A percentile compares a stretch with the other conserved stretches of the same genome.
Evolutionary conservation across 2,329 filamentous ascomycete species (phyloP).

Genomic region (Clonostachys rhizophaga): DNA sequence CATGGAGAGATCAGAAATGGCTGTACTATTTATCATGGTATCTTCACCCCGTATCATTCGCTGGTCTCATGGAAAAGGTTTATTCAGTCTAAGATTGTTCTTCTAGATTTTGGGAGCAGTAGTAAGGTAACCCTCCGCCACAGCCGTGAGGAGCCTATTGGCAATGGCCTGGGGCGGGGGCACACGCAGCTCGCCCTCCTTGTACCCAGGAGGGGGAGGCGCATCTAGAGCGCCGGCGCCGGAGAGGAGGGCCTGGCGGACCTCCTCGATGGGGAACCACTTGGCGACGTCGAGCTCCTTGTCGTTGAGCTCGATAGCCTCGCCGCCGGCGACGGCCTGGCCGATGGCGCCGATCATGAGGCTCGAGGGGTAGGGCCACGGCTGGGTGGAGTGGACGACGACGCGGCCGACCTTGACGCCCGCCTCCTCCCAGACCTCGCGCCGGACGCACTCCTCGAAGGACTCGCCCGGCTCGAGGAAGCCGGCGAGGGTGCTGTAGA

Average conservation of each 20-base stretch:
- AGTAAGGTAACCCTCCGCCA: slow-evolving; percentile 68
- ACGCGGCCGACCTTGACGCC: slow-evolving; percentile 74
- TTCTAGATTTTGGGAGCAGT: slow-evolving; percentile 45
- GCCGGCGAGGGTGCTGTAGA: slow-evolving; percentile 85
- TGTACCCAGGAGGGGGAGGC: slow-evolving; percentile 59
- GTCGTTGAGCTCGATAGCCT: slow-evolving; percentile 82
- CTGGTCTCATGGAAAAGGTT: no score
- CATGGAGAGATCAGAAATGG: not conserved
- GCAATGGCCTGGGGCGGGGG: slow-evolving; percentile 89
- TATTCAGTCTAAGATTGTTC: not conserved
- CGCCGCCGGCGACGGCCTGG: slow-evolving; percentile 73
- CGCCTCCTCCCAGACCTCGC: slow-evolving; percentile 84
- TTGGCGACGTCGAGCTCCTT: slow-evolving; percentile 85
- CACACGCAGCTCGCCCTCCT: slow-evolving; percentile 72
- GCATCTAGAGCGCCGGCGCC: slow-evolving; percentile 66
- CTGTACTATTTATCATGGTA: not conserved
- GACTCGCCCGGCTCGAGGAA: slow-evolving; percentile 85
- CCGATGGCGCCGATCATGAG: slow-evolving; percentile 86
- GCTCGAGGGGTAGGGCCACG: slow-evolving; percentile 82
- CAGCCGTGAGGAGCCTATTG: slow-evolving; percentile 78
- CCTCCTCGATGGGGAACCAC: slow-evolving; percentile 83
- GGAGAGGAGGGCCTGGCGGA: slow-evolving; percentile 65
- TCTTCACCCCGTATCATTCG: not conserved
- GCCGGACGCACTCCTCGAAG: slow-evolving; percentile 76
- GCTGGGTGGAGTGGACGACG: slow-evolving; percentile 77